phyloP scores from a whole-genome alignment of 2,329 filamentous ascomycete species.

The Penicillium sp. region DNA sequence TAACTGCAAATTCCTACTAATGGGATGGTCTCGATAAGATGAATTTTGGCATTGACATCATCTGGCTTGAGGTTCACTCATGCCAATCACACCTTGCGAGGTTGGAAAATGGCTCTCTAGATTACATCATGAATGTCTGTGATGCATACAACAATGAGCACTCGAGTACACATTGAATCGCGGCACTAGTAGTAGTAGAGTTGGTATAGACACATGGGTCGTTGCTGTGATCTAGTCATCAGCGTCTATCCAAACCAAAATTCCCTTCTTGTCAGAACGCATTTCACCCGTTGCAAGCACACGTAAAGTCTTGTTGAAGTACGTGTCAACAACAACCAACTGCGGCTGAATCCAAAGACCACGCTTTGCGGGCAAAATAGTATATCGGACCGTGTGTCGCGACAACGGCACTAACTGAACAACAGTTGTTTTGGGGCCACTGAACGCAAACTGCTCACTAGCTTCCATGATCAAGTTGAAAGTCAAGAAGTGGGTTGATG shows the following conservation, averaged over 20 bases:
- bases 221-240: constrained; percentile 23
- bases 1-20: no score
- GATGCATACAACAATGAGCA: no score
- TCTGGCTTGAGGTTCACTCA: no score
- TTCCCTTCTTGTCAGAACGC: constrained; percentile 49
- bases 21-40: no score
- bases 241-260: constrained; percentile 41
- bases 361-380: constrained; percentile 59
- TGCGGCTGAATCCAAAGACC: constrained; percentile 66
- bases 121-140: no score
- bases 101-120: no score
- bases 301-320: constrained; percentile 84
- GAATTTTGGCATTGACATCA: no score
- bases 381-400: constrained; percentile 65
- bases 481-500: constrained; percentile 87
- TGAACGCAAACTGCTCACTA: constrained; percentile 87
- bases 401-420: constrained; percentile 79
- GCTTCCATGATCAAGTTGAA: constrained; percentile 91
- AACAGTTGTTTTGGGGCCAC: constrained; percentile 73
- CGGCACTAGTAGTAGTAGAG: no score
- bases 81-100: no score
- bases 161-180: no score
- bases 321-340: constrained; percentile 75
- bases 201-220: no score
- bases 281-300: constrained; percentile 72